These are phyloP conservation scores for Linnemannia exigua DNA, from an alignment of 192 early-diverging fungal species.

Conservation along the genomic window DNA sequence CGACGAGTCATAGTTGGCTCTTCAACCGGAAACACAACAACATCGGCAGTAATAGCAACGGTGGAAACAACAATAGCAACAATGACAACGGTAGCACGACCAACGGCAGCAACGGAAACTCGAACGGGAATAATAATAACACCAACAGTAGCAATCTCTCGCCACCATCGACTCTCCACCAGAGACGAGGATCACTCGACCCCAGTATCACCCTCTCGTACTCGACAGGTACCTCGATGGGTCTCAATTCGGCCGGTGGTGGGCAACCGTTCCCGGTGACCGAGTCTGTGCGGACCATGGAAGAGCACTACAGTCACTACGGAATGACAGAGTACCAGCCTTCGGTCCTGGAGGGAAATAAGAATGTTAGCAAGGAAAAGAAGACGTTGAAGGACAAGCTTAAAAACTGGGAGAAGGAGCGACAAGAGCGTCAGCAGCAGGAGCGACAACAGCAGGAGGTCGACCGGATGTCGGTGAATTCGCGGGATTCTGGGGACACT, in stretches of 20 bases:
- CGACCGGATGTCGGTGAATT: conserved; percentile 32
- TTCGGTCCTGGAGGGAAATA: background rate
- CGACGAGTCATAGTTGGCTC: background rate
- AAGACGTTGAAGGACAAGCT: conserved; percentile 22
- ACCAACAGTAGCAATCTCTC: conserved; percentile 5
- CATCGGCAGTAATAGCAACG: background rate
- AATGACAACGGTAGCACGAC: background rate
- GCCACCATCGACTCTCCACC: conserved; percentile 9
- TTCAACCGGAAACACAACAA: conserved; percentile 5
- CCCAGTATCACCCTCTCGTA: conserved; percentile 5
- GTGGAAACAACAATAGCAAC: background rate
- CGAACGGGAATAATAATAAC: background rate
- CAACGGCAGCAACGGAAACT: background rate
- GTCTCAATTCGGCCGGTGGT: background rate
- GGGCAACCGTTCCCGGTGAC: conserved; percentile 11
- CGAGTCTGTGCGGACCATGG: conserved; percentile 16
- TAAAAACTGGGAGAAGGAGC: conserved; percentile 14
- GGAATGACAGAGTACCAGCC: conserved; percentile 52
- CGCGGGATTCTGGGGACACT: conserved; percentile 51
- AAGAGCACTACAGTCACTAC: conserved; percentile 39
- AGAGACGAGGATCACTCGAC: conserved; percentile 30
- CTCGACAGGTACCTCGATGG: conserved; percentile 14
- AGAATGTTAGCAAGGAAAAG: conserved; percentile 22
- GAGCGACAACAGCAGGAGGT: background rate
- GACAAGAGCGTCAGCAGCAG: background rate